phyloP scores from a whole-genome alignment of 75 land plant species.

The Cryptomeria japonica region DNA sequence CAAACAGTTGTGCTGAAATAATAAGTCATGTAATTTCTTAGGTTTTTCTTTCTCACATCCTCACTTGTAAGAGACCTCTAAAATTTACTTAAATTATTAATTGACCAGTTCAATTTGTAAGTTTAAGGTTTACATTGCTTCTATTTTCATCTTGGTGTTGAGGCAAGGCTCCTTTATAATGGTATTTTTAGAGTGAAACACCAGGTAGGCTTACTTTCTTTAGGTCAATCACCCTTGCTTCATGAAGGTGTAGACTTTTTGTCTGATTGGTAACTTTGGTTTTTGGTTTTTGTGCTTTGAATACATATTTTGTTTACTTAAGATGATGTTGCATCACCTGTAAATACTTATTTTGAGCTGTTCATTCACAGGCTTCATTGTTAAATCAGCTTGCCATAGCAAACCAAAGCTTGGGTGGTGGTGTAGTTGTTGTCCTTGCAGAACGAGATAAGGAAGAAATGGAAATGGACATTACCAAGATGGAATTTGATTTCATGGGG shows the following conservation, averaged over 20 bases:
- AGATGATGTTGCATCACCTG: neutral
- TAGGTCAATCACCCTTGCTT: neutral
- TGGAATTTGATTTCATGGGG: conserved; percentile 67
- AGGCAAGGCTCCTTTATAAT: neutral
- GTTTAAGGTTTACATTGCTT: neutral
- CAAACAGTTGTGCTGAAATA: neutral
- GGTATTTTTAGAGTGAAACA: neutral
- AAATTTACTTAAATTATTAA: neutral
- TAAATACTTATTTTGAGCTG: neutral
- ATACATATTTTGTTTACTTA: neutral
- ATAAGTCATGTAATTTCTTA: neutral
- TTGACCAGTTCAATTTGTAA: neutral
- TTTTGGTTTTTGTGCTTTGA: neutral
- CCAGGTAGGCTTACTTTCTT: neutral
- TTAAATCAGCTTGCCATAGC: conserved; percentile 69
- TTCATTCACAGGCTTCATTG: conserved; percentile 50
- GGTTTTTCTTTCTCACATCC: neutral
- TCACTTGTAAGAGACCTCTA: neutral
- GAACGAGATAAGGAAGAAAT: conserved; percentile 68
- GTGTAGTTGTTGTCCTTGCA: conserved; percentile 65
- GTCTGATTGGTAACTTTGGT: neutral
- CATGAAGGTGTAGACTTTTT: neutral
- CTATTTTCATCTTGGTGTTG: neutral
- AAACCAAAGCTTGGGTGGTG: conserved; percentile 75
- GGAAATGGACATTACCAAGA: conserved; percentile 57